Conservation (phyloP, 345 rosid species). For the Clarkia xantiana region DNA sequence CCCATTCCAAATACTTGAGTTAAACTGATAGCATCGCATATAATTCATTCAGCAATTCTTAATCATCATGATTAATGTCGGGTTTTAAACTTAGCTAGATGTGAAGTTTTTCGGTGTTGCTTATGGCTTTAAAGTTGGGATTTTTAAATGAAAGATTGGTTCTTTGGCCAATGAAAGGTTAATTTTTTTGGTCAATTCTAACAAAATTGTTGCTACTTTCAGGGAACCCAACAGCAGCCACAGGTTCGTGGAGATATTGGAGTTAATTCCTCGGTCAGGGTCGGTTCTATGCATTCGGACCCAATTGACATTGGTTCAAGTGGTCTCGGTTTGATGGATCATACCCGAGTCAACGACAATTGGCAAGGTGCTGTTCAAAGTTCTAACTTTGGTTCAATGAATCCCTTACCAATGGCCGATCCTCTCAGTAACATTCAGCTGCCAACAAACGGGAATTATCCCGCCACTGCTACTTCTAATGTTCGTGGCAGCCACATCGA, state of each 20-base stretch:
- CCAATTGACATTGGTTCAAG: slow-evolving; percentile 2
- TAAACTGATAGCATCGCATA: no score
- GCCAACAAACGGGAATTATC: slow-evolving; percentile 13
- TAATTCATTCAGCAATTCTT: no score
- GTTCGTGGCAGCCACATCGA: slow-evolving; percentile 23
- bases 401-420: slow-evolving; percentile 15
- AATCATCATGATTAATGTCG: no score
- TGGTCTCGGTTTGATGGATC: slow-evolving; percentile 22
- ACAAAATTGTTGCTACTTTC: no score
- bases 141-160: no score
- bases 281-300: slow-evolving; percentile 15
- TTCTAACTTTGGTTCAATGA: slow-evolving; percentile 16
- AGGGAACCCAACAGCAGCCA: no score
- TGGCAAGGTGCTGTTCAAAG: slow-evolving; percentile 43
- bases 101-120: no score
- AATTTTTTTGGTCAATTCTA: no score
- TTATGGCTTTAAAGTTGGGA: no score
- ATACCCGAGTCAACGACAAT: slow-evolving; percentile 25
- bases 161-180: no score
- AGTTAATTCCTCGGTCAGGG: slow-evolving; percentile 23
- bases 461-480: slow-evolving; percentile 15
- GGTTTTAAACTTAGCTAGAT: no score
- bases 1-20: no score
- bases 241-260: slow-evolving; percentile 4
- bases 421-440: slow-evolving; percentile 25